These are phyloP conservation scores for Cordyceps farinosa DNA, from an alignment of 2,329 filamentous ascomycete genomes.

Conservation along the genomic window DNA sequence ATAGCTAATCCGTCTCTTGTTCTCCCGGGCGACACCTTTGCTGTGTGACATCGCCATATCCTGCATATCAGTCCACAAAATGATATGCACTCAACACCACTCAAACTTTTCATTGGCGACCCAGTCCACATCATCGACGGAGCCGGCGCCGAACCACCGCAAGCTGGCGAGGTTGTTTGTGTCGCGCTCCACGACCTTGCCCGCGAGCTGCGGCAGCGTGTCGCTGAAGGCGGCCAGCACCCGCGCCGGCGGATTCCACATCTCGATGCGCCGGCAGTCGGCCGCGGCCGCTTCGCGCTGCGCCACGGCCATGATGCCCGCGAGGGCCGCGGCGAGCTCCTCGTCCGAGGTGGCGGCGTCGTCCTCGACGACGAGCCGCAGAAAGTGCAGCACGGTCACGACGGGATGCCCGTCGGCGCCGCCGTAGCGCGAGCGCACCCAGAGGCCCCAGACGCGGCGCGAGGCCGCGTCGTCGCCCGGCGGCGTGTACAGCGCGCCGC, in stretches of 20 bases:
- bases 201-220: constrained; percentile 42
- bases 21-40: no score
- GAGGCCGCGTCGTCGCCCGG: constrained; percentile 37
- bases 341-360: constrained; percentile 35
- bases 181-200: constrained; percentile 54
- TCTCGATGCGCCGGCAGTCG: constrained; percentile 65
- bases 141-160: constrained; percentile 63
- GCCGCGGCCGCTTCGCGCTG: constrained; percentile 68
- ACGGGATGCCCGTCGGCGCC: constrained; percentile 45
- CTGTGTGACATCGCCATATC: no score
- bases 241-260: constrained; percentile 75
- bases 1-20: no score
- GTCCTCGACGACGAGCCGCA: constrained; percentile 66
- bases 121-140: constrained; percentile 60
- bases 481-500: constrained; percentile 65
- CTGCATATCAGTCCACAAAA: no score
- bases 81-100: constrained; percentile 57
- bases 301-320: constrained; percentile 62
- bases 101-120: constrained; percentile 72
- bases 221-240: constrained; percentile 45
- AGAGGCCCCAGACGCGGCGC: constrained; percentile 68
- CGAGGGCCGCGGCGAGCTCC: constrained; percentile 51
- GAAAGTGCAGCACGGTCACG: constrained; percentile 65
- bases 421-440: constrained; percentile 64
- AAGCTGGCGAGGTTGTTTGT: constrained; percentile 66